Conservation (phyloP, 352 stramenopile species). For the Phytophthora sp. region DNA sequence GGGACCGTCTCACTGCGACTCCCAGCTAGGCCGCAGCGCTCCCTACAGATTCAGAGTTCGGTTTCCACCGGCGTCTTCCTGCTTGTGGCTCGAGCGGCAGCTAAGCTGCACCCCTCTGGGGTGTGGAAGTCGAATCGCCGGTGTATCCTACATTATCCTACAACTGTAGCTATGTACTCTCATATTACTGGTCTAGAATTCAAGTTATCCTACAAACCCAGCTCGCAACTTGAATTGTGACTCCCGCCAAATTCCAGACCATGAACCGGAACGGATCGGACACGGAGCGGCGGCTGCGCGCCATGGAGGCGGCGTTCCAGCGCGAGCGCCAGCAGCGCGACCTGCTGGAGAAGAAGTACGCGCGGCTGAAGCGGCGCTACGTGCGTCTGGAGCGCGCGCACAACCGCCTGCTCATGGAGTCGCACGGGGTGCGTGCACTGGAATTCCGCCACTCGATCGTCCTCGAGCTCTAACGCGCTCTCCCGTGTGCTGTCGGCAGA, state of each 20-base stretch:
- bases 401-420: constrained; percentile 44
- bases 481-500: not conserved
- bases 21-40: too few relatives aligned
- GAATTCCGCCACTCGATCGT: not conserved
- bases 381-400: constrained; percentile 64
- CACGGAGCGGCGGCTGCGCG: constrained; percentile 36
- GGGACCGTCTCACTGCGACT: too few relatives aligned
- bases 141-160: too few relatives aligned
- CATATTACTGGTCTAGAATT: too few relatives aligned
- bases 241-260: not conserved
- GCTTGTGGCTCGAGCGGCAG: too few relatives aligned
- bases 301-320: constrained; percentile 54
- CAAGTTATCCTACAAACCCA: too few relatives aligned
- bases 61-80: too few relatives aligned
- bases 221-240: not conserved
- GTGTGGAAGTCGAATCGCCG: too few relatives aligned
- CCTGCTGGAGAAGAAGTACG: constrained; percentile 72
- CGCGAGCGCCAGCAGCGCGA: constrained; percentile 58
- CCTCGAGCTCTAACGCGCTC: not conserved
- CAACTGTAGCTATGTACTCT: too few relatives aligned
- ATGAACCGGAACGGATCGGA: constrained; percentile 22
- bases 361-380: constrained; percentile 70
- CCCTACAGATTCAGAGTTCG: too few relatives aligned
- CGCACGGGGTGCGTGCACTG: constrained; percentile 23
- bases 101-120: too few relatives aligned